Evolutionary conservation across 148 eudicot genomes (phyloP).

Genomic region (Amaranthus palmeri): DNA sequence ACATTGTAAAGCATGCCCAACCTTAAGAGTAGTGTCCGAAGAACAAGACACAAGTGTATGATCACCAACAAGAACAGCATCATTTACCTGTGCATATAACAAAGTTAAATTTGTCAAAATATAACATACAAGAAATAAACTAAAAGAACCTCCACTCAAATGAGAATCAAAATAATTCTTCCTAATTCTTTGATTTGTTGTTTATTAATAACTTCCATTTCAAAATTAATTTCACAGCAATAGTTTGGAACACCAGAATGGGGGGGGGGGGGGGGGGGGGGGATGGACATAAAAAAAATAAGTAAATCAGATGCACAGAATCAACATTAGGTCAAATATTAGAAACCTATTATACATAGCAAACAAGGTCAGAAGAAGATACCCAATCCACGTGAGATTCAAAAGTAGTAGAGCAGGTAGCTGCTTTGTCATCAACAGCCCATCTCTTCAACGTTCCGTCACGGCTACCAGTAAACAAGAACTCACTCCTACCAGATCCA

Average conservation of each 20-base stretch:
- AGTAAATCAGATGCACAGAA: neutral
- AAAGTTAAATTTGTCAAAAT: conserved; percentile 1
- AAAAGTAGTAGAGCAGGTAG: conserved; percentile 78
- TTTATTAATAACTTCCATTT: neutral
- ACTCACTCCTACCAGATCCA: conserved; percentile 37
- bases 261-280: too few species aligned
- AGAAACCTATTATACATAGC: neutral
- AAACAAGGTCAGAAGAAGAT: conserved; percentile 20
- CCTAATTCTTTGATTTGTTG: neutral
- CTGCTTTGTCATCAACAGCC: conserved; percentile 58
- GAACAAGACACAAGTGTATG: conserved; percentile 91
- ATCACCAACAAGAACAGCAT: conserved; percentile 72
- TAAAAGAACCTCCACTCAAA: neutral
- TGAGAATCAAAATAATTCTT: neutral
- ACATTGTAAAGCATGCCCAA: conserved; percentile 17
- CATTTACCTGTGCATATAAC: conserved; percentile 67
- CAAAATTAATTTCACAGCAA: neutral
- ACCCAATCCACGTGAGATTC: conserved; percentile 99
- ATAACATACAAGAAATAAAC: neutral
- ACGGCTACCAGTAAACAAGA: conserved; percentile 87
- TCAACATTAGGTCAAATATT: neutral
- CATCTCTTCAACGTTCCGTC: conserved; percentile 94
- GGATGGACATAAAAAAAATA: neutral
- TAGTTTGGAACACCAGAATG: neutral
- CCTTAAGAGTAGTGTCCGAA: conserved; percentile 93